phyloP scores from a whole-genome alignment of 805 yeast genomes.

The Candida quercuum region DNA sequence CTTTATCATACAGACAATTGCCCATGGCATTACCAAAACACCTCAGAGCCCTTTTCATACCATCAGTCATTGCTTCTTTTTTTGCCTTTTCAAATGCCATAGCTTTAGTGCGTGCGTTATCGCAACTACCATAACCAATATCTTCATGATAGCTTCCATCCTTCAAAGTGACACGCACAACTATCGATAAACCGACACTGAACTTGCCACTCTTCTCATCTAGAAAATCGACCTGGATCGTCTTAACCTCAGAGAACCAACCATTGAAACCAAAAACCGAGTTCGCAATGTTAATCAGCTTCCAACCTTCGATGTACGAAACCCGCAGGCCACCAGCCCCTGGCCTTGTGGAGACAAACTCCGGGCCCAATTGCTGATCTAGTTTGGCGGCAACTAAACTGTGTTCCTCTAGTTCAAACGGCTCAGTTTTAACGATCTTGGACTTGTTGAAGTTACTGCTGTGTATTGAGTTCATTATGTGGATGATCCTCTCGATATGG shows the following conservation, averaged over 20 bases:
- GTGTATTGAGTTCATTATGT: too few relatives aligned
- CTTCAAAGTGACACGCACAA: slow-evolving; percentile 64
- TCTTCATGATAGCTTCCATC: slow-evolving; percentile 82
- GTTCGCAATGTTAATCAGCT: slow-evolving; percentile 72
- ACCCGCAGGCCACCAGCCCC: slow-evolving; percentile 70
- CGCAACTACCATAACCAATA: slow-evolving; percentile 80
- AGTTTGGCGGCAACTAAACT: slow-evolving; percentile 18
- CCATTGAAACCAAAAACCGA: slow-evolving; percentile 81
- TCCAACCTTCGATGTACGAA: slow-evolving; percentile 80
- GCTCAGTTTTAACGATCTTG: not conserved
- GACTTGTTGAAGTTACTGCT: not conserved
- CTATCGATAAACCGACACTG: slow-evolving; percentile 64
- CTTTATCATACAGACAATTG: slow-evolving; percentile 77
- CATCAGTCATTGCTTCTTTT: slow-evolving; percentile 83
- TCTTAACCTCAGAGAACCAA: slow-evolving; percentile 70
- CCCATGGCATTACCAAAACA: slow-evolving; percentile 82
- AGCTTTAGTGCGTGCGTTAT: slow-evolving; percentile 65
- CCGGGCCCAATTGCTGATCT: slow-evolving; percentile 61
- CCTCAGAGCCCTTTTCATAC: slow-evolving; percentile 69
- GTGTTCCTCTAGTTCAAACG: not conserved
- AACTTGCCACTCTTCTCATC: slow-evolving; percentile 57
- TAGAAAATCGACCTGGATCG: slow-evolving; percentile 61
- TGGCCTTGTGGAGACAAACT: slow-evolving; percentile 67
- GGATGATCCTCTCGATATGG: too few relatives aligned
- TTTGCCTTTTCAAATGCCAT: slow-evolving; percentile 80